phyloP scores from a whole-genome alignment of 2,329 filamentous ascomycete genomes.

The Penicillium sclerotigenum region DNA sequence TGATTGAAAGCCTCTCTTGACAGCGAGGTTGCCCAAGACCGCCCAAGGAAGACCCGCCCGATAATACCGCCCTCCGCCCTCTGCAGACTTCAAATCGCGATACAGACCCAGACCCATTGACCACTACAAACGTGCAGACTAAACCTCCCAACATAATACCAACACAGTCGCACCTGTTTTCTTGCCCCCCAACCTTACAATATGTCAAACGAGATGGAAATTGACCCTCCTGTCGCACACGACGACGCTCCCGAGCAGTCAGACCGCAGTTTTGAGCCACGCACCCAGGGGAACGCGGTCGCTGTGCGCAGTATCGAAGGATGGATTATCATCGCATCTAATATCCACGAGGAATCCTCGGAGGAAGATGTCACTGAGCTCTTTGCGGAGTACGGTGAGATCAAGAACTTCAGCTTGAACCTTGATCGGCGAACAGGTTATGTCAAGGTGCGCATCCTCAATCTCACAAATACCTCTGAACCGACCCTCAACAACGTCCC shows the following conservation, averaged over 20 bases:
- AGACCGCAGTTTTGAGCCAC: conserved; percentile 39
- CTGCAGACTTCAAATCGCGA: conserved; percentile 3
- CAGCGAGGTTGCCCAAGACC: not conserved
- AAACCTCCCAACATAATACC: conserved; percentile 44
- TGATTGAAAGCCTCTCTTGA: not conserved
- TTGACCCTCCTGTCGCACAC: conserved; percentile 40
- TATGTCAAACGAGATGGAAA: conserved; percentile 48
- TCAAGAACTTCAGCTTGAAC: conserved; percentile 66
- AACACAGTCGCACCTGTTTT: conserved; percentile 50
- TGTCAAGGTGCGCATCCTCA: conserved; percentile 55
- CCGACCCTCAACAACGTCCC: not conserved
- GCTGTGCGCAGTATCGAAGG: conserved; percentile 67
- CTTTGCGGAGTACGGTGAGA: conserved; percentile 64
- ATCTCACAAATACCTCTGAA: not conserved
- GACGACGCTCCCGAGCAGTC: conserved; percentile 35
- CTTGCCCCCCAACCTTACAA: conserved; percentile 42
- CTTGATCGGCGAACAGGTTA: conserved; percentile 64
- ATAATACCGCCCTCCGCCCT: not conserved
- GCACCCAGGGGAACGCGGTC: conserved; percentile 46
- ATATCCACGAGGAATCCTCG: conserved; percentile 65
- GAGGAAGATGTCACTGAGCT: conserved; percentile 65
- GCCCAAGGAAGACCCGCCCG: not conserved
- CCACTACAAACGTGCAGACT: not conserved
- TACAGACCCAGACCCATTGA: conserved; percentile 1
- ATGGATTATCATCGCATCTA: conserved; percentile 68